These are phyloP conservation scores for Trifolium dubium DNA, from an alignment of 306 rosid species.

Conservation along the genomic window DNA sequence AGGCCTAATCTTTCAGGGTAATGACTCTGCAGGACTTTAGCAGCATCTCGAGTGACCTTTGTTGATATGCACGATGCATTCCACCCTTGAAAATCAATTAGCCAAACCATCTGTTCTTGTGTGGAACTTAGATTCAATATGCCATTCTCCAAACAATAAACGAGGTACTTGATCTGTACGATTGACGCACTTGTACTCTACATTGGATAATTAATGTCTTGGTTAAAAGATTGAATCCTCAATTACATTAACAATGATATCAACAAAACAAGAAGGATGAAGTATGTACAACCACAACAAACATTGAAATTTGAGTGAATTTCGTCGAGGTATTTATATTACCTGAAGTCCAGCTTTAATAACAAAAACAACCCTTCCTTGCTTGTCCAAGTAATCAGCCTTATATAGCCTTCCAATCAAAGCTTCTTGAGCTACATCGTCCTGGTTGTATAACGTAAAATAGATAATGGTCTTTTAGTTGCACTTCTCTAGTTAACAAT, in stretches of 20 bases:
- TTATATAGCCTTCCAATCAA: conserved; percentile 58
- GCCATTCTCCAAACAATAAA: conserved; percentile 86
- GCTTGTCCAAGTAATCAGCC: conserved; percentile 72
- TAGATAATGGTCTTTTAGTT: conserved; percentile 22
- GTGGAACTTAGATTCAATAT: conserved; percentile 51
- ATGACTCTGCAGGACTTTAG: conserved; percentile 69
- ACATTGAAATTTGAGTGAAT: neutral
- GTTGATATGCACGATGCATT: conserved; percentile 58
- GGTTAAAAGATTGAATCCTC: conserved; percentile 31
- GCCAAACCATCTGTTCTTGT: conserved; percentile 85
- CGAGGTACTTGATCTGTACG: conserved; percentile 68
- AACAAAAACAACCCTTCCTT: conserved; percentile 73
- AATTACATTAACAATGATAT: conserved; percentile 10
- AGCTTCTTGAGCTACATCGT: conserved; percentile 62
- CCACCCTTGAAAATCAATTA: conserved; percentile 82
- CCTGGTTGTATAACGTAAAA: conserved; percentile 42
- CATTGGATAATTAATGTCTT: conserved; percentile 23
- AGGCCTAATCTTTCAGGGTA: conserved; percentile 86
- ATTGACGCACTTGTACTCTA: conserved; percentile 56
- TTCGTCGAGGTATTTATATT: conserved; percentile 28
- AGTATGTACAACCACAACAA: neutral
- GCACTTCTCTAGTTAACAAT: conserved; percentile 5
- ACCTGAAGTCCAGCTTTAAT: conserved; percentile 81
- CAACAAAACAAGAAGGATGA: neutral
- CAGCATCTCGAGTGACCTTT: conserved; percentile 68